phyloP scores from a whole-genome alignment of 1,139 yeast genomes.

The Fermentozyma sake region DNA sequence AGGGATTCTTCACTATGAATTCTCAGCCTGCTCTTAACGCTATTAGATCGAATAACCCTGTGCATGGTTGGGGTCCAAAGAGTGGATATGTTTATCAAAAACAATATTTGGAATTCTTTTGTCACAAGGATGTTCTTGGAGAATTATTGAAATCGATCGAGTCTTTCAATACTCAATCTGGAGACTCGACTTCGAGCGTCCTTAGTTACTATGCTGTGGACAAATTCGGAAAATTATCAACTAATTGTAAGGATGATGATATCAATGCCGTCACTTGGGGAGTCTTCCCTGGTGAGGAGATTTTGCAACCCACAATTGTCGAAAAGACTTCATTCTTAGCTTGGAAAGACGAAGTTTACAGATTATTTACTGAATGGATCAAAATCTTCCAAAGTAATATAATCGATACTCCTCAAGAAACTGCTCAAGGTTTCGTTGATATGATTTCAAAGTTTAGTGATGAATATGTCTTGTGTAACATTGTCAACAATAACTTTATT shows the following conservation, averaged over 20 bases:
- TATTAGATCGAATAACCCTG: conserved; percentile 60
- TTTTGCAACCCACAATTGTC: conserved; percentile 89
- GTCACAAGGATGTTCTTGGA: conserved; percentile 54
- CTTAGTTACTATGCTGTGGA: conserved; percentile 82
- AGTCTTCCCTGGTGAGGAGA: conserved; percentile 88
- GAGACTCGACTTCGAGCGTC: conserved; percentile 36
- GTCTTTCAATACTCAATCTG: conserved; percentile 29
- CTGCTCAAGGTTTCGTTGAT: conserved; percentile 21
- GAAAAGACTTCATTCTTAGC: conserved; percentile 85
- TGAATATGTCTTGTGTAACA: conserved; percentile 72
- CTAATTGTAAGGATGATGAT: conserved; percentile 69
- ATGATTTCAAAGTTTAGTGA: conserved; percentile 51
- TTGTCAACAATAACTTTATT: conserved; percentile 84
- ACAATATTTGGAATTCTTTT: conserved; percentile 82
- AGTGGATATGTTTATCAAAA: conserved; percentile 93
- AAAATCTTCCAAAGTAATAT: conserved; percentile 41
- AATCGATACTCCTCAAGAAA: conserved; percentile 31
- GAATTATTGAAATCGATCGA: conserved; percentile 35
- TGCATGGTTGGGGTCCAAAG: conserved; percentile 94
- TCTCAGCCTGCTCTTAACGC: conserved; percentile 96
- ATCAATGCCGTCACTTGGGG: conserved; percentile 99
- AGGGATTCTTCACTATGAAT: conserved; percentile 77
- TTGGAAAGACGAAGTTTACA: conserved; percentile 95
- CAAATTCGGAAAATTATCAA: conserved; percentile 50
- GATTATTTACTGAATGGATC: conserved; percentile 80